Conservation (phyloP, 116 monocot species). For the Trichopus zeylanicus region DNA sequence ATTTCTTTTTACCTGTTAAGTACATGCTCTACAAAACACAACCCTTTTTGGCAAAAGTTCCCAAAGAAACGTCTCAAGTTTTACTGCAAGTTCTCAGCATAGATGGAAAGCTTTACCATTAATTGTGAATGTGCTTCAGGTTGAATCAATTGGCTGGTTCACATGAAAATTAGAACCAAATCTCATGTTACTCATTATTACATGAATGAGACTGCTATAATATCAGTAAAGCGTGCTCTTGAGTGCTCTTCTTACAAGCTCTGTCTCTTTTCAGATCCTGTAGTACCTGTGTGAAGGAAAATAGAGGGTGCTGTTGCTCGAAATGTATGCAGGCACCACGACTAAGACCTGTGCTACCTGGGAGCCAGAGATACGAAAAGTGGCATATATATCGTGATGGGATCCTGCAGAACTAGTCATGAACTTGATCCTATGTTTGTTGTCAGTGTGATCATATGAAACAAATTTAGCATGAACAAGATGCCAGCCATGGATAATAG, state of each 20-base stretch:
- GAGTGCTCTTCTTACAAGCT: not conserved
- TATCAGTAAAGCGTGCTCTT: not conserved
- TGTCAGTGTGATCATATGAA: too few species aligned
- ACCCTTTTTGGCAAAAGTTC: not conserved
- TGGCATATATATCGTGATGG: constrained; percentile 58
- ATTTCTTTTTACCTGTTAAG: not conserved
- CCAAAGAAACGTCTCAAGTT: too few species aligned
- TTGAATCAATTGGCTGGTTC: not conserved
- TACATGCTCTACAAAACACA: not conserved
- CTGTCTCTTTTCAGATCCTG: constrained; percentile 49
- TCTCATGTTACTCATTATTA: too few species aligned
- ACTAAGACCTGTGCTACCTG: constrained; percentile 39
- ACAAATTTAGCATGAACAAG: too few species aligned
- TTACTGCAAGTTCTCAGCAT: too few species aligned
- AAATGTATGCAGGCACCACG: constrained; percentile 54
- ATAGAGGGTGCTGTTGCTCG: constrained; percentile 65
- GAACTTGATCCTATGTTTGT: not conserved
- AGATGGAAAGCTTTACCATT: too few species aligned
- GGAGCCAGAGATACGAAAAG: constrained; percentile 50
- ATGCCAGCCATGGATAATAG: too few species aligned
- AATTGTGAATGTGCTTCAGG: not conserved
- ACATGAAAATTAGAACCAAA: too few species aligned
- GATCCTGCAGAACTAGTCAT: constrained; percentile 4
- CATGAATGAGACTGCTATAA: too few species aligned
- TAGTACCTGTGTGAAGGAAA: constrained; percentile 41